A percentile compares a stretch with the other conserved stretches of the same genome.
Conservation (phyloP, 768 basidiomycete species). For the Tylopilus plumbeoviolaceoides region DNA sequence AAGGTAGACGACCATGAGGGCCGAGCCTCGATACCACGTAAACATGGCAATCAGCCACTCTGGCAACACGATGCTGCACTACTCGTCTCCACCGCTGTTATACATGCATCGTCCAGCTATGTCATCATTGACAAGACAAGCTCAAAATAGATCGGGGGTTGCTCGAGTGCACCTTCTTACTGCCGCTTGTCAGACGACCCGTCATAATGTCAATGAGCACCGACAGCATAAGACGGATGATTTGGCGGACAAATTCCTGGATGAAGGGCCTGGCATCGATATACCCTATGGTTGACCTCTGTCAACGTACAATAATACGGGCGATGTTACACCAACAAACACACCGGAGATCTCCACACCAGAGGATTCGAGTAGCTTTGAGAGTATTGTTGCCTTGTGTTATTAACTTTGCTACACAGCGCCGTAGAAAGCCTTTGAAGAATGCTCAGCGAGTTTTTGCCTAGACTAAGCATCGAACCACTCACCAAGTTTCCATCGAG, state of each 20-base stretch:
- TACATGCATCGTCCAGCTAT: not conserved
- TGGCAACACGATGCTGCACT: not conserved
- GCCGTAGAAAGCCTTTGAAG: not conserved
- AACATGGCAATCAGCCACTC: constrained; percentile 1
- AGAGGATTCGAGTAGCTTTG: not conserved
- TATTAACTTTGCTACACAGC: not conserved
- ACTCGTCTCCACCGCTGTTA: not conserved
- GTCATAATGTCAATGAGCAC: not conserved
- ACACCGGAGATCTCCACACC: not conserved
- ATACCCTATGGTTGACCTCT: not conserved
- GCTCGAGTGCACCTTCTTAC: not conserved
- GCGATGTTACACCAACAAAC: not conserved
- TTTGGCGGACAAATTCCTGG: not conserved
- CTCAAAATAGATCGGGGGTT: not conserved
- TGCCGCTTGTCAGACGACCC: not conserved
- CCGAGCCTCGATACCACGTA: not conserved
- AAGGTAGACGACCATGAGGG: not conserved
- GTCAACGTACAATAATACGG: not conserved
- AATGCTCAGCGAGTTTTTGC: not conserved
- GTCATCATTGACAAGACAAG: not conserved
- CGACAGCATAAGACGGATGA: not conserved
- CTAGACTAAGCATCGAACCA: no score
- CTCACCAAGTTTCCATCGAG: not conserved
- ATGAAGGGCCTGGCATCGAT: not conserved
- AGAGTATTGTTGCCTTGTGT: not conserved